phyloP scores from a whole-genome alignment of 345 rosid species.

The Cardamine chenopodiifolia region DNA sequence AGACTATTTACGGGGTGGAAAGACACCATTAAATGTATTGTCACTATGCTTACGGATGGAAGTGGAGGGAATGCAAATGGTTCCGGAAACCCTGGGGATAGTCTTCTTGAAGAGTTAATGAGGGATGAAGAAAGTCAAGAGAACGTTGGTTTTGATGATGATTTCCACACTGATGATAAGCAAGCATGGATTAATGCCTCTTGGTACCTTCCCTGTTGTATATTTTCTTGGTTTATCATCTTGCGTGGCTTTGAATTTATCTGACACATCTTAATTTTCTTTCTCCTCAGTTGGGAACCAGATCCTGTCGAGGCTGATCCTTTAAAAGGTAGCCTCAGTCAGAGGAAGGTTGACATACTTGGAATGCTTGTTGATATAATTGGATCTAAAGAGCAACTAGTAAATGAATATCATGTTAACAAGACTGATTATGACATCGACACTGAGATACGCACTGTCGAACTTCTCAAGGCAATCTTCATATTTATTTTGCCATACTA shows the following conservation, averaged over 20 bases:
- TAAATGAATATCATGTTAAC: constrained; percentile 90
- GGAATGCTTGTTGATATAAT: constrained; percentile 95
- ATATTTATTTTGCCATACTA: neutral
- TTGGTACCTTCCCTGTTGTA: constrained; percentile 46
- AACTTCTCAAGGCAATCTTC: constrained; percentile 84
- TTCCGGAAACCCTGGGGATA: constrained; percentile 83
- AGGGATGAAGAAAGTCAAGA: constrained; percentile 92
- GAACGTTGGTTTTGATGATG: constrained; percentile 67
- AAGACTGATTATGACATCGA: constrained; percentile 95
- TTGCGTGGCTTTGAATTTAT: constrained; percentile 16
- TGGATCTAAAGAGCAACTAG: constrained; percentile 94
- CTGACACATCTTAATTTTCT: constrained; percentile 17
- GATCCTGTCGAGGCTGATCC: constrained; percentile 96
- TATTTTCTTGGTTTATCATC: constrained; percentile 9
- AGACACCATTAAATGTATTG: constrained; percentile 95
- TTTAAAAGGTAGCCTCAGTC: constrained; percentile 74
- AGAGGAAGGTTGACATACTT: constrained; percentile 83
- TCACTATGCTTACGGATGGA: constrained; percentile 98
- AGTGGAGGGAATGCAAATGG: constrained; percentile 81
- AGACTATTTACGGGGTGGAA: constrained; percentile 87
- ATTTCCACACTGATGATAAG: constrained; percentile 79
- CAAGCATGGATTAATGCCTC: constrained; percentile 85
- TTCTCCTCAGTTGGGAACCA: constrained; percentile 87
- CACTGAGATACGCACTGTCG: constrained; percentile 88
- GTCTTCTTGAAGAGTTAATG: constrained; percentile 96